These are phyloP conservation scores for Arabis alpina DNA, from an alignment of 345 rosid genomes.

Conservation along the genomic window DNA sequence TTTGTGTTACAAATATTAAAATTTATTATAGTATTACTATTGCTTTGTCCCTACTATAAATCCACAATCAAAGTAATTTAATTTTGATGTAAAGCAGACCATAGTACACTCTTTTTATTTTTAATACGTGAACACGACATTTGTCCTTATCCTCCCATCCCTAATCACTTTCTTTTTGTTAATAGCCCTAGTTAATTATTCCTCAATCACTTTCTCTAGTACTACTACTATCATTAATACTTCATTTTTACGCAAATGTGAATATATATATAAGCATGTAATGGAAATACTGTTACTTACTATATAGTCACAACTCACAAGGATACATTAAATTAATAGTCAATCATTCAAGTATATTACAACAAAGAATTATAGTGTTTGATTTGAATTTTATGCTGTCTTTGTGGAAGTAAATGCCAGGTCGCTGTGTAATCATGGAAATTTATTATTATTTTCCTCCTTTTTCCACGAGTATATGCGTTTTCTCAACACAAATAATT, in stretches of 20 bases:
- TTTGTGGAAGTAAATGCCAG: constrained; percentile 14
- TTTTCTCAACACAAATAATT: background rate
- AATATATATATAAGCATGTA: background rate
- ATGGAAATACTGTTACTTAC: constrained; percentile 17
- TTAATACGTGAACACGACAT: constrained; percentile 7
- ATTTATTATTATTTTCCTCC: constrained; percentile 7
- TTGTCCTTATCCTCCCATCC: constrained; percentile 36
- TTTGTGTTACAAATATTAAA: too few species aligned
- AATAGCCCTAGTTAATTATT: background rate
- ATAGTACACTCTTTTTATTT: constrained; percentile 12
- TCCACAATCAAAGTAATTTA: background rate
- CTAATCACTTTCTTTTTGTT: background rate
- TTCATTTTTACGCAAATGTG: constrained; percentile 26
- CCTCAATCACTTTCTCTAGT: constrained; percentile 21
- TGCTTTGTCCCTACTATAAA: background rate
- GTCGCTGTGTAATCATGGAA: constrained; percentile 30
- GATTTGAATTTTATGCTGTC: constrained; percentile 21
- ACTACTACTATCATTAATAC: constrained; percentile 10
- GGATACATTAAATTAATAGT: constrained; percentile 10
- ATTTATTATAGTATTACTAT: background rate
- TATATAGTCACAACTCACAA: background rate
- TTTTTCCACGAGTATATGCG: background rate
- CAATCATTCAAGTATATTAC: constrained; percentile 15
- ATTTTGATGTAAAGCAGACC: background rate
- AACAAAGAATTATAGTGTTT: background rate